Percentiles rank a stretch among this genome's conserved stretches.
These are phyloP conservation scores for Psilocybe tampanensis DNA, from an alignment of 768 basidiomycete species.

Conservation along the genomic window DNA sequence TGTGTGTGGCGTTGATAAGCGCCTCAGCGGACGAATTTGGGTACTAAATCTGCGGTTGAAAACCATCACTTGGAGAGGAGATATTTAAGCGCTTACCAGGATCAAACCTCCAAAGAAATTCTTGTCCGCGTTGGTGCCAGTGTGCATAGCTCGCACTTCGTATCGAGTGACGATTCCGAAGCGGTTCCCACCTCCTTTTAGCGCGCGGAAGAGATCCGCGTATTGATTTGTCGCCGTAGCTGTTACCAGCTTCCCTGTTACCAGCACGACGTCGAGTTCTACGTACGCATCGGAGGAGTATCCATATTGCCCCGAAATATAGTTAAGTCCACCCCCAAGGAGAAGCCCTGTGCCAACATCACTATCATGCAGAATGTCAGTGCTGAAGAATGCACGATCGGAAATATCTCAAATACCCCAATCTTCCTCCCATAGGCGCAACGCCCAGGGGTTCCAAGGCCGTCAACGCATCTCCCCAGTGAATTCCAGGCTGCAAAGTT, in stretches of 20 bases:
- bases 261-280: constrained; percentile 45
- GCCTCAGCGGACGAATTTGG: constrained; percentile 39
- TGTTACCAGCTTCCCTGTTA: constrained; percentile 40
- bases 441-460: constrained; percentile 39
- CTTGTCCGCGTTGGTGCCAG: constrained; percentile 38
- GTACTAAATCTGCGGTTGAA: constrained; percentile 25
- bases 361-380: constrained; percentile 22
- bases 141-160: constrained; percentile 40
- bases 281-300: constrained; percentile 39
- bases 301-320: constrained; percentile 40
- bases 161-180: constrained; percentile 49
- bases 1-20: constrained; percentile 36
- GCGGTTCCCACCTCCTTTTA: constrained; percentile 48
- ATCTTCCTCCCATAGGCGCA: constrained; percentile 43
- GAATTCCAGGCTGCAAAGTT: constrained; percentile 43
- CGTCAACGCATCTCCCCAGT: constrained; percentile 41
- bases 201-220: constrained; percentile 44
- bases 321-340: constrained; percentile 45
- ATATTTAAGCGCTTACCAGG: constrained; percentile 27
- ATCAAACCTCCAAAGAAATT: constrained; percentile 41
- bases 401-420: constrained; percentile 25
- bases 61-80: neutral
- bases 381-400: neutral
- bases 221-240: constrained; percentile 42
- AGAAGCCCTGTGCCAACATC: constrained; percentile 46